phyloP scores from a whole-genome alignment of 768 basidiomycete genomes.

The Dioszegia crocea region DNA sequence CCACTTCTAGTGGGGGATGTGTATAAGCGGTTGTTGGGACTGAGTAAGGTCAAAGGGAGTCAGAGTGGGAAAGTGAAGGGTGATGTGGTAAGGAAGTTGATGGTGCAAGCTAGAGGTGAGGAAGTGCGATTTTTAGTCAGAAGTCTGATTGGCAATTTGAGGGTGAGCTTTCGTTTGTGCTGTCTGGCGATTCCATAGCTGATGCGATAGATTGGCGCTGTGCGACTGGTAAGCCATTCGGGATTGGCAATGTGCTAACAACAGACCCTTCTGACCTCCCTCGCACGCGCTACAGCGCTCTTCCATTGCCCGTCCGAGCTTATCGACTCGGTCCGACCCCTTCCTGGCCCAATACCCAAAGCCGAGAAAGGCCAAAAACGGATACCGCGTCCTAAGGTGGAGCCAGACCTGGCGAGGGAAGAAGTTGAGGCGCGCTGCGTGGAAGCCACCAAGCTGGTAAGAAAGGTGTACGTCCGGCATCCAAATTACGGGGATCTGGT shows the following conservation, averaged over 20 bases:
- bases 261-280: slow-evolving; percentile 66
- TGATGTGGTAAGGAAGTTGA: slow-evolving; percentile 69
- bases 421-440: slow-evolving; percentile 53
- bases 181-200: neutral
- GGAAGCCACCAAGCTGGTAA: slow-evolving; percentile 63
- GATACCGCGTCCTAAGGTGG: slow-evolving; percentile 45
- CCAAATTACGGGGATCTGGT: slow-evolving; percentile 56
- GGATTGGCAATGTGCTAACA: neutral
- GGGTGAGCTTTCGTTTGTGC: slow-evolving; percentile 25
- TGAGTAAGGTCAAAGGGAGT: slow-evolving; percentile 65
- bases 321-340: slow-evolving; percentile 33
- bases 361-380: slow-evolving; percentile 44
- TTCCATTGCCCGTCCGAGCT: slow-evolving; percentile 24
- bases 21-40: slow-evolving; percentile 64
- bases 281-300: slow-evolving; percentile 73
- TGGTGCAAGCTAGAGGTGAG: slow-evolving; percentile 80
- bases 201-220: slow-evolving; percentile 64
- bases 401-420: slow-evolving; percentile 43
- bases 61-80: slow-evolving; percentile 74
- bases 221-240: slow-evolving; percentile 57
- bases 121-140: slow-evolving; percentile 75
- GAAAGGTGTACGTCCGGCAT: slow-evolving; percentile 59
- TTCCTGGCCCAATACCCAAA: slow-evolving; percentile 33
- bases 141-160: slow-evolving; percentile 40
- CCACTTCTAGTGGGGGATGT: slow-evolving; percentile 57